phyloP scores from a whole-genome alignment of 2,329 filamentous ascomycete genomes.

The Aureobasidium namibiae region DNA sequence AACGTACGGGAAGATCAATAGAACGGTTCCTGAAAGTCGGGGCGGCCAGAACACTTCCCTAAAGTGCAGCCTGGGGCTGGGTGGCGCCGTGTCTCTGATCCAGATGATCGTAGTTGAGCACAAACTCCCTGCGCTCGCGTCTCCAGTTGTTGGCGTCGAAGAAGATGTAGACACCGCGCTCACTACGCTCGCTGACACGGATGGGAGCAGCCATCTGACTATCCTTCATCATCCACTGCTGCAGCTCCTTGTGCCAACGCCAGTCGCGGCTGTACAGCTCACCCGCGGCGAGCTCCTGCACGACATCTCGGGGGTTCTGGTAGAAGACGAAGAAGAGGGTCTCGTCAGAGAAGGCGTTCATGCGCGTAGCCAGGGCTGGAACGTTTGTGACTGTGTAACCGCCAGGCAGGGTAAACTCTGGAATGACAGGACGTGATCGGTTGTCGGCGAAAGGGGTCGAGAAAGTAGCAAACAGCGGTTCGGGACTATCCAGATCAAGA shows the following conservation, averaged over 20 bases:
- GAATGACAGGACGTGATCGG: slow-evolving; percentile 50
- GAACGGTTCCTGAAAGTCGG: neutral
- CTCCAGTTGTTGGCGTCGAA: slow-evolving; percentile 47
- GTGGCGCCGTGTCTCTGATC: slow-evolving; percentile 33
- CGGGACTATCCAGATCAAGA: slow-evolving; percentile 48
- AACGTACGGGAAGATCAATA: neutral
- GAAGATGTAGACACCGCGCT: slow-evolving; percentile 47
- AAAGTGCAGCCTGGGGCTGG: slow-evolving; percentile 13
- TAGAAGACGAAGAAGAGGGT: slow-evolving; percentile 65
- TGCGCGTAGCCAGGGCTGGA: slow-evolving; percentile 43
- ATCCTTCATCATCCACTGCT: slow-evolving; percentile 50
- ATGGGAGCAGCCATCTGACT: slow-evolving; percentile 34
- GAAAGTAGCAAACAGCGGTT: slow-evolving; percentile 55
- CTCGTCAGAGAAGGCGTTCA: slow-evolving; percentile 37
- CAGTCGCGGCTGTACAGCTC: slow-evolving; percentile 49
- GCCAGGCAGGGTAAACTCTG: slow-evolving; percentile 54
- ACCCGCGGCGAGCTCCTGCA: slow-evolving; percentile 57
- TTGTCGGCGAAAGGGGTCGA: slow-evolving; percentile 54
- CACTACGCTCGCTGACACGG: slow-evolving; percentile 37
- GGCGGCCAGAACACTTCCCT: slow-evolving; percentile 8
- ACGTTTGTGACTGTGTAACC: slow-evolving; percentile 62
- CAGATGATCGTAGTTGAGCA: slow-evolving; percentile 44
- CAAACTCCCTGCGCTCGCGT: slow-evolving; percentile 43
- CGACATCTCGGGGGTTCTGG: slow-evolving; percentile 55
- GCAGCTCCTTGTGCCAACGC: slow-evolving; percentile 47